A percentile compares a stretch with the other conserved stretches of the same genome.
Conservation (phyloP, 495 filamentous ascomycete genomes). For the Talaromyces borbonicus region DNA sequence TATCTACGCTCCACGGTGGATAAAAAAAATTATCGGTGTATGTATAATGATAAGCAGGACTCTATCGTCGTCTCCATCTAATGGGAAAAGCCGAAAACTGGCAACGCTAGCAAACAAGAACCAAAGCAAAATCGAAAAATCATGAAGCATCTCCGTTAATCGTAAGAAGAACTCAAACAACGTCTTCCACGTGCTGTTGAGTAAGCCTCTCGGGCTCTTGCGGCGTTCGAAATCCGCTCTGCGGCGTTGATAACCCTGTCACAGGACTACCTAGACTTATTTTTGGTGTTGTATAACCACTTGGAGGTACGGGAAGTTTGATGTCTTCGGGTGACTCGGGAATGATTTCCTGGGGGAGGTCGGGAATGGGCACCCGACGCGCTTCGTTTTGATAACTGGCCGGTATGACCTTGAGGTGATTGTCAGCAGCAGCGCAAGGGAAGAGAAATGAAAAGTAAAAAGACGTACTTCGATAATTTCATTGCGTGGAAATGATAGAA, state of each 20-base stretch:
- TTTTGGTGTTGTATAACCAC: slow-evolving; percentile 42
- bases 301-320: slow-evolving; percentile 65
- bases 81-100: neutral
- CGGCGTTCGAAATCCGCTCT: slow-evolving; percentile 30
- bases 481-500: slow-evolving; percentile 85
- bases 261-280: slow-evolving; percentile 37
- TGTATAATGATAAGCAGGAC: neutral
- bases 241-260: slow-evolving; percentile 33
- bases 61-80: slow-evolving; percentile 1
- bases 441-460: neutral
- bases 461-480: slow-evolving; percentile 80
- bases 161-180: slow-evolving; percentile 22
- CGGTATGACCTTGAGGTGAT: slow-evolving; percentile 65
- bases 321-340: slow-evolving; percentile 76
- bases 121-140: neutral
- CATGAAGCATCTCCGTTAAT: neutral
- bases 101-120: no score
- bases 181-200: slow-evolving; percentile 40
- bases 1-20: slow-evolving; percentile 95
- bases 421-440: neutral
- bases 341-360: slow-evolving; percentile 49
- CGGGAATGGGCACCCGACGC: slow-evolving; percentile 71
- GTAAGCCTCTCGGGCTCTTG: slow-evolving; percentile 39
- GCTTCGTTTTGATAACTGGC: slow-evolving; percentile 95
- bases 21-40: slow-evolving; percentile 24